Conservation (phyloP, 306 rosid species). For the Quercus gilva region DNA sequence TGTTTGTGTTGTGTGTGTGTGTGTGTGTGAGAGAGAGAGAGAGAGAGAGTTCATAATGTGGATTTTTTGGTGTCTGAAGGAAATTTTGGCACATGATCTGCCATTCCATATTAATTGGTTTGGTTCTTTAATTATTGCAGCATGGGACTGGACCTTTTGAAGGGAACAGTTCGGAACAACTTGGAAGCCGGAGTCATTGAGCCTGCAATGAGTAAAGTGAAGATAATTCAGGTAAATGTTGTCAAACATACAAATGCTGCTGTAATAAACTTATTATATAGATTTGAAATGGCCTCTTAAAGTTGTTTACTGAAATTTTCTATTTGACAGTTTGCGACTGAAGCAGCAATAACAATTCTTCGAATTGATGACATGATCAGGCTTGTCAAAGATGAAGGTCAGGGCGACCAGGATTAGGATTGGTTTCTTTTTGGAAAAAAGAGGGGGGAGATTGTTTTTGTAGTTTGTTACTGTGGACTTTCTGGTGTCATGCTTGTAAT, state of each 20-base stretch:
- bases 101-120: background rate
- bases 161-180: conserved; percentile 80
- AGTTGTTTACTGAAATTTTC: background rate
- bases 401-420: conserved; percentile 45
- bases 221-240: conserved; percentile 76
- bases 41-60: background rate
- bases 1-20: background rate
- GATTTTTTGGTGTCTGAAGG: background rate
- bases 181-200: conserved; percentile 99
- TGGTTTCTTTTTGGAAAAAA: background rate
- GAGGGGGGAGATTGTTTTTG: conserved; percentile 2
- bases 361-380: conserved; percentile 98
- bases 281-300: background rate
- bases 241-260: background rate
- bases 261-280: background rate
- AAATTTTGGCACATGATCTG: background rate
- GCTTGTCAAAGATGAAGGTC: conserved; percentile 89
- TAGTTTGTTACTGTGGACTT: conserved; percentile 18
- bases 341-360: conserved; percentile 95
- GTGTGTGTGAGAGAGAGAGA: background rate
- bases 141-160: conserved; percentile 88
- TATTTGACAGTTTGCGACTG: conserved; percentile 78
- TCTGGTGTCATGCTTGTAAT: background rate
- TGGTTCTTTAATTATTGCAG: conserved; percentile 34
- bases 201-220: conserved; percentile 99